phyloP scores from a whole-genome alignment of 345 rosid genomes.

The Eucalyptus curtisii region DNA sequence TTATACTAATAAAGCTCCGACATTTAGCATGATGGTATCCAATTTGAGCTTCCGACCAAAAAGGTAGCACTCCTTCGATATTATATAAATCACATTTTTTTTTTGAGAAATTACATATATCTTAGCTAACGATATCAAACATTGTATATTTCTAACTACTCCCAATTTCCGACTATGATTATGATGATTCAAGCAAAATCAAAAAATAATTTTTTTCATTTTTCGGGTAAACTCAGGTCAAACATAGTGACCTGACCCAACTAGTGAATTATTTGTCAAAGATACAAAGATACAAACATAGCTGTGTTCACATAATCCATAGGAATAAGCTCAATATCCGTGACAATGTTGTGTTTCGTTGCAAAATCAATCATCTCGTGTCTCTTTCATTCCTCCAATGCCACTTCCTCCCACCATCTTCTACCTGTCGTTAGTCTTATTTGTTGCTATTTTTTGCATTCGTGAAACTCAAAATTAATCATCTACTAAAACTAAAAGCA shows the following conservation, averaged over 20 bases:
- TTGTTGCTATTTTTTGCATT: neutral
- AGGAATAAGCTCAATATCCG: slow-evolving; percentile 5
- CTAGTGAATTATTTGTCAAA: no score
- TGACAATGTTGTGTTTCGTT: neutral
- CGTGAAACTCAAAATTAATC: neutral
- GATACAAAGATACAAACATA: neutral
- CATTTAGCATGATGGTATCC: no score
- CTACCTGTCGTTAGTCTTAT: neutral
- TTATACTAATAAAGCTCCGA: neutral
- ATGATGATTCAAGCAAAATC: neutral
- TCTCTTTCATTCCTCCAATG: slow-evolving; percentile 16
- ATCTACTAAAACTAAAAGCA: neutral
- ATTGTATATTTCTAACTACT: neutral
- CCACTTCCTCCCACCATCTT: slow-evolving; percentile 1
- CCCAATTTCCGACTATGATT: neutral
- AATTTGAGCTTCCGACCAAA: no score
- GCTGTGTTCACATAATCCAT: slow-evolving; percentile 9
- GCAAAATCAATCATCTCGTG: slow-evolving; percentile 12
- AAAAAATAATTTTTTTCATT: no score
- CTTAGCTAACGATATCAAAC: neutral
- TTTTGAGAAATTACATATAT: neutral
- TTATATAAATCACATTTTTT: no score
- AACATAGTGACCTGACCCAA: no score
- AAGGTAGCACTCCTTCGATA: no score
- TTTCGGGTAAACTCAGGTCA: no score